These are phyloP conservation scores for Spirogloea muscicola DNA, from an alignment of 139 green algal species.

Conservation along the genomic window DNA sequence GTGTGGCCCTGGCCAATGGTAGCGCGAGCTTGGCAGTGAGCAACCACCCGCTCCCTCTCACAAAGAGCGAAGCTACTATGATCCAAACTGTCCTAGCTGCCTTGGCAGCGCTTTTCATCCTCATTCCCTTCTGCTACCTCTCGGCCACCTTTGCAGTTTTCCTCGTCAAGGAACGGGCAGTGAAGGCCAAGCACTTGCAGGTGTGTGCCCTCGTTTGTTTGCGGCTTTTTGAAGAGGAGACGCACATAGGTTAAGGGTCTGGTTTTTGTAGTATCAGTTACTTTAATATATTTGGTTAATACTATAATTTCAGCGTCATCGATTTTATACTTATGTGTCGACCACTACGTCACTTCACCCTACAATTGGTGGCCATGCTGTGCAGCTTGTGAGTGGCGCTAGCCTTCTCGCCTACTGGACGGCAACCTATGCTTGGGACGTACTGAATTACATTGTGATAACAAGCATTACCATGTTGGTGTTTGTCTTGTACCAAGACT, in stretches of 20 bases:
- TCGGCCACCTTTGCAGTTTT: slow-evolving; percentile 39
- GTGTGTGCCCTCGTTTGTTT: slow-evolving; percentile 1
- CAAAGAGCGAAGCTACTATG: not conserved
- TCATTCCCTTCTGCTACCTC: slow-evolving; percentile 43
- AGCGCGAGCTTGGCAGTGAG: no score
- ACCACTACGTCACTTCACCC: not conserved
- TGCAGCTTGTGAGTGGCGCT: slow-evolving; percentile 51
- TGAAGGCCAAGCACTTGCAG: slow-evolving; percentile 43
- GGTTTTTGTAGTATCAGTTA: not conserved
- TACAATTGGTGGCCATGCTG: slow-evolving; percentile 3
- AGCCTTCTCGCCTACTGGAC: slow-evolving; percentile 48
- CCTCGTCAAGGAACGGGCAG: slow-evolving; percentile 20
- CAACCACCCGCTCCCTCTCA: slow-evolving; percentile 28
- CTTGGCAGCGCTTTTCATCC: slow-evolving; percentile 31
- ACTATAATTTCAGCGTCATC: no score
- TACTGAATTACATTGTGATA: slow-evolving; percentile 41
- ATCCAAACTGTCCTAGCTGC: slow-evolving; percentile 21
- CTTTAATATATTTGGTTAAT: not conserved
- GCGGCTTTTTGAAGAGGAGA: not conserved
- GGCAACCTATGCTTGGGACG: slow-evolving; percentile 41
- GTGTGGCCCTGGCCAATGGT: no score
- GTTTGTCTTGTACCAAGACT: slow-evolving; percentile 58
- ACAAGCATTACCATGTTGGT: slow-evolving; percentile 74
- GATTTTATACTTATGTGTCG: no score
- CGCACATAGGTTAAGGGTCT: not conserved